Conservation (phyloP, 148 eudicot species). For the Mesembryanthemum crystallinum region DNA sequence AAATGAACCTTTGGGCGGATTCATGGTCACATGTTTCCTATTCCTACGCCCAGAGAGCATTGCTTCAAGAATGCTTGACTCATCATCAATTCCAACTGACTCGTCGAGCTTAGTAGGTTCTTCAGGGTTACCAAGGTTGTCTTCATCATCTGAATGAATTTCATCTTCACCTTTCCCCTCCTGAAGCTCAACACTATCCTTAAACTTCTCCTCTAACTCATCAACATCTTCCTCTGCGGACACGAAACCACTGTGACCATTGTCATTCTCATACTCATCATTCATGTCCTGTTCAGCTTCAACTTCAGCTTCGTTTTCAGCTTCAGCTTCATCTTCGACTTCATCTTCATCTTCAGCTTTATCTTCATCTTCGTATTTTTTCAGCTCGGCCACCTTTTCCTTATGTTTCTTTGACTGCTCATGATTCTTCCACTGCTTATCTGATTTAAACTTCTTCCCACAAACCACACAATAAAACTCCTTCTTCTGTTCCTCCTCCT, state of each 20-base stretch:
- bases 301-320: constrained; percentile 22
- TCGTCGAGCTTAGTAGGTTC: not conserved
- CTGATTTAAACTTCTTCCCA: constrained; percentile 93
- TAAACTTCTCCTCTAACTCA: constrained; percentile 50
- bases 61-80: constrained; percentile 57
- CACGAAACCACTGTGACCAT: constrained; percentile 18
- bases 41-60: constrained; percentile 58
- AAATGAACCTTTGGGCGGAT: constrained; percentile 28
- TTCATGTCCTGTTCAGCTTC: constrained; percentile 25
- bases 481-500: constrained; percentile 49
- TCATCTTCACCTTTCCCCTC: constrained; percentile 36
- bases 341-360: constrained; percentile 28
- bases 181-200: constrained; percentile 30
- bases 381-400: constrained; percentile 84
- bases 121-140: constrained; percentile 9
- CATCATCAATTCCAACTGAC: constrained; percentile 42
- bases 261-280: constrained; percentile 25
- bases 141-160: constrained; percentile 45
- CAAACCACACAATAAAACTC: constrained; percentile 90
- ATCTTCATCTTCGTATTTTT: constrained; percentile 59
- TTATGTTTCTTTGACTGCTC: constrained; percentile 96
- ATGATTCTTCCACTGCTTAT: constrained; percentile 96
- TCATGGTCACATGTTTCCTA: constrained; percentile 31
- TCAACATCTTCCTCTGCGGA: constrained; percentile 39
- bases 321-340: constrained; percentile 27